These are phyloP conservation scores for Yarrowia bubula DNA, from an alignment of 805 yeast genomes.

Conservation along the genomic window DNA sequence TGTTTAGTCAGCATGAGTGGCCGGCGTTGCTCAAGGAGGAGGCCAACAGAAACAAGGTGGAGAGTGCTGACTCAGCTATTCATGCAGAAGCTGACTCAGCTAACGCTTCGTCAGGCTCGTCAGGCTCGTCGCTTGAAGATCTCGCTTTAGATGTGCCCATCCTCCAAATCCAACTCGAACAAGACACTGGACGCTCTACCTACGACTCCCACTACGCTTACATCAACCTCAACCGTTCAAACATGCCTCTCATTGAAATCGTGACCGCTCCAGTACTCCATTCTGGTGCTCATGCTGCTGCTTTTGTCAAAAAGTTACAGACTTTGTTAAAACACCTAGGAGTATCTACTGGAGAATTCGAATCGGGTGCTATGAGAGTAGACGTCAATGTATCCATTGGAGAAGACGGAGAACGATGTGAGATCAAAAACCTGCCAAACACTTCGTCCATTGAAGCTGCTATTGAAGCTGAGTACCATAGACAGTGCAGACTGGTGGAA, in stretches of 20 bases:
- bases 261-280: constrained; percentile 88
- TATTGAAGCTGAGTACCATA: constrained; percentile 60
- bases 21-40: neutral
- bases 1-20: constrained; percentile 39
- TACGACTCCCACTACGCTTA: constrained; percentile 47
- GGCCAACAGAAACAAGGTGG: neutral
- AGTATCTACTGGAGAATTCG: constrained; percentile 86
- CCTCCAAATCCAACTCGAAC: constrained; percentile 86
- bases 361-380: constrained; percentile 91
- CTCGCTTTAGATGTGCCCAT: constrained; percentile 52
- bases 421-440: constrained; percentile 84
- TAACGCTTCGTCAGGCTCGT: constrained; percentile 28
- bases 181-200: constrained; percentile 84
- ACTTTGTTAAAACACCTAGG: constrained; percentile 62
- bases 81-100: neutral
- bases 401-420: constrained; percentile 66
- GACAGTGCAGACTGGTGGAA: constrained; percentile 59
- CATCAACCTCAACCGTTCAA: constrained; percentile 80
- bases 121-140: constrained; percentile 31
- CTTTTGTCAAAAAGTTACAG: constrained; percentile 80
- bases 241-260: constrained; percentile 83
- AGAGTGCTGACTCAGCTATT: neutral
- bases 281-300: constrained; percentile 61
- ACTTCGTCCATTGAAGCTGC: constrained; percentile 79
- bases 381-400: constrained; percentile 89